Evolutionary conservation across 805 yeast species (phyloP).

Genomic region (Isabelozyma heimii): DNA sequence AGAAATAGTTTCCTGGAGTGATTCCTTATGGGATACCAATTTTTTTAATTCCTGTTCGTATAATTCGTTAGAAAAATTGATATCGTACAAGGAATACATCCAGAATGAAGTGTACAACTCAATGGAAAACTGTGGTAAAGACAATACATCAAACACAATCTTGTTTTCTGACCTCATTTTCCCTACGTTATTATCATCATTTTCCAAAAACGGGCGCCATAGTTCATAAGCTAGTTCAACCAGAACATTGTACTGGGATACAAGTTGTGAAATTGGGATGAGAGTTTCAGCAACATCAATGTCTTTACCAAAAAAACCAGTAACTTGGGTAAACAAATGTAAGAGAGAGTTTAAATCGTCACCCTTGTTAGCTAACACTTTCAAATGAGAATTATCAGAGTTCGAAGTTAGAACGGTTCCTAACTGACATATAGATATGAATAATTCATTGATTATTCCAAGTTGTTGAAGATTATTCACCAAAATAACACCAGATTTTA

Average conservation of each 20-base stretch:
- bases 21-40: slow-evolving; percentile 30
- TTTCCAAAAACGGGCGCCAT: slow-evolving; percentile 54
- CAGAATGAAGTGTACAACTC: slow-evolving; percentile 64
- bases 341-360: slow-evolving; percentile 73
- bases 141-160: slow-evolving; percentile 11
- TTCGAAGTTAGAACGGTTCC: slow-evolving; percentile 37
- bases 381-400: slow-evolving; percentile 48
- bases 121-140: slow-evolving; percentile 22
- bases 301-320: slow-evolving; percentile 48
- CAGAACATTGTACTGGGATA: slow-evolving; percentile 43
- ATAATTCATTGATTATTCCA: slow-evolving; percentile 57
- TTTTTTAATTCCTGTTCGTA: slow-evolving; percentile 50
- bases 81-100: slow-evolving; percentile 70
- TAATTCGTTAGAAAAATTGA: slow-evolving; percentile 48
- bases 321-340: slow-evolving; percentile 59
- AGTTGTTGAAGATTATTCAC: slow-evolving; percentile 43
- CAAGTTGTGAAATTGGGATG: slow-evolving; percentile 39
- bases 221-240: slow-evolving; percentile 71
- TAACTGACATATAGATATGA: slow-evolving; percentile 57
- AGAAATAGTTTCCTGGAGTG: slow-evolving; percentile 33
- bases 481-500: slow-evolving; percentile 48
- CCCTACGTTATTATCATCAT: slow-evolving; percentile 15
- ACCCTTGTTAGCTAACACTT: slow-evolving; percentile 64
- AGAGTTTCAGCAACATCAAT: slow-evolving; percentile 32
- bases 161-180: slow-evolving; percentile 6